phyloP scores from a whole-genome alignment of 495 filamentous ascomycete genomes.

The Acidomyces sp. region DNA sequence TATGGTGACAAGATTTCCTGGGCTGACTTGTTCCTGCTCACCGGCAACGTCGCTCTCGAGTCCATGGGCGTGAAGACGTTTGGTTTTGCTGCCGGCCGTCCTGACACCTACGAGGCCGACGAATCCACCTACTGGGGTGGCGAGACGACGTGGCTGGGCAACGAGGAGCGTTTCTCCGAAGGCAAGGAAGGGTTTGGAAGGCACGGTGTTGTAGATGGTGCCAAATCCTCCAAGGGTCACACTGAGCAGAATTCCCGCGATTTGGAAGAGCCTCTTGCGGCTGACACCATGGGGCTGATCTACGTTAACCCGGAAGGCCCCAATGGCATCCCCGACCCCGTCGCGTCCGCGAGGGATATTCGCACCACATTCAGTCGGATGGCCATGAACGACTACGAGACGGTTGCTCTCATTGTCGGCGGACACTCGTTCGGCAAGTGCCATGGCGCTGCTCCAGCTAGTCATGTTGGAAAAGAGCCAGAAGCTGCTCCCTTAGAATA shows the following conservation, averaged over 20 bases:
- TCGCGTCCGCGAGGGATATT: conserved; percentile 55
- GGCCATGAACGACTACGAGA: conserved; percentile 71
- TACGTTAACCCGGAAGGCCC: conserved; percentile 68
- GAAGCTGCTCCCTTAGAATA: conserved; percentile 45
- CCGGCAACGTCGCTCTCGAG: conserved; percentile 62
- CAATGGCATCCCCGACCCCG: conserved; percentile 52
- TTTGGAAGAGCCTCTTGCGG: conserved; percentile 49
- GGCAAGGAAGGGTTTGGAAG: conserved; percentile 34
- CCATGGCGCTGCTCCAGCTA: conserved; percentile 49
- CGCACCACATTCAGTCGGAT: conserved; percentile 58
- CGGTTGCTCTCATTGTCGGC: conserved; percentile 59
- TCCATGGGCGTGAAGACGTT: conserved; percentile 62
- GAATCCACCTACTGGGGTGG: conserved; percentile 62
- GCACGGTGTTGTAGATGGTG: conserved; percentile 35
- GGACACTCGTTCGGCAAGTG: conserved; percentile 66
- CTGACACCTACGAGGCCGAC: conserved; percentile 58
- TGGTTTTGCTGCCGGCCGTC: conserved; percentile 56
- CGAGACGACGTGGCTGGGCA: conserved; percentile 58
- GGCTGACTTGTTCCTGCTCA: conserved; percentile 55
- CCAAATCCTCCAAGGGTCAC: conserved; percentile 35
- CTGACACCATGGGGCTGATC: conserved; percentile 60
- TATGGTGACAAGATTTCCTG: conserved; percentile 70
- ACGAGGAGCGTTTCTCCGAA: conserved; percentile 47
- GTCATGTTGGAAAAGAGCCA: conserved; percentile 50
- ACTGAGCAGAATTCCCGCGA: conserved; percentile 45